These are phyloP conservation scores for Phytophthora syringae DNA, from an alignment of 352 stramenopile genomes.

Conservation along the genomic window DNA sequence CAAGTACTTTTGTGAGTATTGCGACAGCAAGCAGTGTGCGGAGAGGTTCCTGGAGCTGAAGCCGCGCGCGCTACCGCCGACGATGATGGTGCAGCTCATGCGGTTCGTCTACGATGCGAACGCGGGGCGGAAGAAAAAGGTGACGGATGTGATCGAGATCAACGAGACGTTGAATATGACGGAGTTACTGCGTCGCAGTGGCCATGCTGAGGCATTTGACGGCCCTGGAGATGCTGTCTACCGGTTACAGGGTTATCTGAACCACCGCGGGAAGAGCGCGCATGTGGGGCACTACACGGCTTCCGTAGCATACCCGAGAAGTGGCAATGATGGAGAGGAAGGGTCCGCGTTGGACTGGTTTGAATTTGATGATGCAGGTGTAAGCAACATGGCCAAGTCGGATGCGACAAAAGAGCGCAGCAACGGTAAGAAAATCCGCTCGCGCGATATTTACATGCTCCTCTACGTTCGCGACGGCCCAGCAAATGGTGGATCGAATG, in stretches of 20 bases:
- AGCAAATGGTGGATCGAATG: background rate
- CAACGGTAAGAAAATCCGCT: constrained; percentile 65
- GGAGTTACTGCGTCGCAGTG: constrained; percentile 56
- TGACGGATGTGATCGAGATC: constrained; percentile 90
- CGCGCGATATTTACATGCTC: constrained; percentile 89
- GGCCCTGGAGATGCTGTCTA: constrained; percentile 60
- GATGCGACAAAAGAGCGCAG: constrained; percentile 47
- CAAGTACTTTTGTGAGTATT: constrained; percentile 87
- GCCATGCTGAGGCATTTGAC: constrained; percentile 46
- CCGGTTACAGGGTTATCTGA: constrained; percentile 76
- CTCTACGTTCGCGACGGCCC: constrained; percentile 69
- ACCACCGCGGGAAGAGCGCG: constrained; percentile 84
- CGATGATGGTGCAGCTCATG: constrained; percentile 85
- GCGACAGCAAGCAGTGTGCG: constrained; percentile 75
- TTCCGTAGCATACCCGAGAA: constrained; percentile 65
- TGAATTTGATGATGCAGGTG: constrained; percentile 84
- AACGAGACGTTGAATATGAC: constrained; percentile 82
- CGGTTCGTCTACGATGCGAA: constrained; percentile 87
- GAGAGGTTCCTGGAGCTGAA: constrained; percentile 80
- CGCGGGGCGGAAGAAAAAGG: constrained; percentile 81
- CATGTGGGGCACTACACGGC: constrained; percentile 89
- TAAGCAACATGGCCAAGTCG: constrained; percentile 52
- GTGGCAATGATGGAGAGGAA: constrained; percentile 8
- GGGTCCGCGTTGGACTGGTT: constrained; percentile 59
- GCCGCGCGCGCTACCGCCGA: constrained; percentile 54